These are phyloP conservation scores for Beauveria medogensis DNA, from an alignment of 2,329 filamentous ascomycete genomes.

Conservation along the genomic window DNA sequence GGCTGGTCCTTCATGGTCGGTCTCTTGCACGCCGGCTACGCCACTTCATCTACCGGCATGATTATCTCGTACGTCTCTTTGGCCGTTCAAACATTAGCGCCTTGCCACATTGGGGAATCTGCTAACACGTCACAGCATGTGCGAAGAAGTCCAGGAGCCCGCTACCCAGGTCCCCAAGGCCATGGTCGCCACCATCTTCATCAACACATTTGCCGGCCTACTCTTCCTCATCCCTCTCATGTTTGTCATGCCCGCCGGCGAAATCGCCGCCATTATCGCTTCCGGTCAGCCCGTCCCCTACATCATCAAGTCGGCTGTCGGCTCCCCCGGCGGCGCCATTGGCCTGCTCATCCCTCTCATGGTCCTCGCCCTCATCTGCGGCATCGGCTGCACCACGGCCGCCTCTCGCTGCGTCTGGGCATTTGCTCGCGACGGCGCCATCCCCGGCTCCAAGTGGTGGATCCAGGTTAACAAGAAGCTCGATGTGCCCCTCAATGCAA, in stretches of 20 bases:
- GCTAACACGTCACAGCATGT: conserved; percentile 46
- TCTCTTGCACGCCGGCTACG: conserved; percentile 64
- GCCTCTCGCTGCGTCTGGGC: conserved; percentile 61
- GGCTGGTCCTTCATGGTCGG: conserved; percentile 70
- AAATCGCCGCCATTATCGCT: conserved; percentile 41
- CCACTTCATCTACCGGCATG: conserved; percentile 71
- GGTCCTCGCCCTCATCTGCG: conserved; percentile 58
- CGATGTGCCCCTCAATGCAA: conserved; percentile 60
- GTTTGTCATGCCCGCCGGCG: conserved; percentile 60
- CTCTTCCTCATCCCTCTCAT: conserved; percentile 61
- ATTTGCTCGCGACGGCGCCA: conserved; percentile 62
- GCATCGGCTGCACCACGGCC: conserved; percentile 61
- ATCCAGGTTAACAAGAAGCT: conserved; percentile 52
- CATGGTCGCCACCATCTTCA: conserved; percentile 58
- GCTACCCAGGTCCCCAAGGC: conserved; percentile 63
- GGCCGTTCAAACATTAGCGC: no score
- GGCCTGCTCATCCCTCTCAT: conserved; percentile 56
- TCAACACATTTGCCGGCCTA: conserved; percentile 60
- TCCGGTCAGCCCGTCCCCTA: conserved; percentile 55
- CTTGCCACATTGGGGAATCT: neutral
- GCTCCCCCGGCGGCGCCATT: conserved; percentile 52
- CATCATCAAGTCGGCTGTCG: conserved; percentile 56
- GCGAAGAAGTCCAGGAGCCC: conserved; percentile 61
- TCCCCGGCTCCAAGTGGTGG: conserved; percentile 56
- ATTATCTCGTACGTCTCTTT: conserved; percentile 57